A percentile compares a stretch with the other conserved stretches of the same genome.
Conservation (phyloP, 1,139 yeast genomes). For the Hyphopichia burtonii region DNA sequence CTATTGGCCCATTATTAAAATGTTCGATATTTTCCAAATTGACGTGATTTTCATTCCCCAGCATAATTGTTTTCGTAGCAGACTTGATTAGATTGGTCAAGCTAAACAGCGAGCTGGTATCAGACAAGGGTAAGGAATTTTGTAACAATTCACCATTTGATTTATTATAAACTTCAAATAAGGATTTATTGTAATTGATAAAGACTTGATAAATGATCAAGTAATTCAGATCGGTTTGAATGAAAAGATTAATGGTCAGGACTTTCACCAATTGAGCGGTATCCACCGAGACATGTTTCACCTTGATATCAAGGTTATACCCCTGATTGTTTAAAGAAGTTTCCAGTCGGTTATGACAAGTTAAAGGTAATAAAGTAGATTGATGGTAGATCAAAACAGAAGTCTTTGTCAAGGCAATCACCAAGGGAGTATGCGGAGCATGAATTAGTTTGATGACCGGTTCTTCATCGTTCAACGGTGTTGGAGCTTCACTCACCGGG, state of each 20-base stretch:
- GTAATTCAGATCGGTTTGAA: conserved; percentile 32
- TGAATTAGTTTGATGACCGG: conserved; percentile 24
- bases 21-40: conserved; percentile 42
- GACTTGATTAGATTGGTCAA: conserved; percentile 29
- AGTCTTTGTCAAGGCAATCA: conserved; percentile 30
- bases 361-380: conserved; percentile 33
- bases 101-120: conserved; percentile 26
- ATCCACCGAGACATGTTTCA: conserved; percentile 28
- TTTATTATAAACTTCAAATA: conserved; percentile 30
- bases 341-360: conserved; percentile 27
- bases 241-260: conserved; percentile 29
- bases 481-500: conserved; percentile 32
- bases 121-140: conserved; percentile 32
- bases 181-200: conserved; percentile 29
- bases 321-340: conserved; percentile 40
- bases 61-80: conserved; percentile 36
- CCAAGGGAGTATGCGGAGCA: conserved; percentile 34
- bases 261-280: conserved; percentile 27
- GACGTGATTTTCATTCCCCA: conserved; percentile 20
- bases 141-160: conserved; percentile 30
- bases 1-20: conserved; percentile 26
- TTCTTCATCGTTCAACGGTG: conserved; percentile 18
- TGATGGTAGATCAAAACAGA: conserved; percentile 30
- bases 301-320: conserved; percentile 20
- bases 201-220: conserved; percentile 35